A percentile compares a stretch with the other conserved stretches of the same genome.
Conservation (phyloP, 192 early-diverging fungal species). For the Entomortierella beljakovae region DNA sequence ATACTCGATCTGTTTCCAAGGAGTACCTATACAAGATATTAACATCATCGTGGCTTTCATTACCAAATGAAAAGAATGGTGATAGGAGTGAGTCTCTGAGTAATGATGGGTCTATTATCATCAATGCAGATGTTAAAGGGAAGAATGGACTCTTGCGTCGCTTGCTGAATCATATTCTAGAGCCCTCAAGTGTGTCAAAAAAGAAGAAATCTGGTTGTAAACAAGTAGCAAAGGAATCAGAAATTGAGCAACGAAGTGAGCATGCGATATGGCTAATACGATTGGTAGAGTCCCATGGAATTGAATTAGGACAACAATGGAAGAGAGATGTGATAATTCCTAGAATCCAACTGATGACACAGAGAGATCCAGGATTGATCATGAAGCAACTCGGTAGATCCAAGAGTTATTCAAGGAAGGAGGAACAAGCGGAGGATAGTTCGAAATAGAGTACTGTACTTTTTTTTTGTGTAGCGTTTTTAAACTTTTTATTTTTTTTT, state of each 20-base stretch:
- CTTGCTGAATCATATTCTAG: constrained; percentile 32
- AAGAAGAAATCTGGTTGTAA: background rate
- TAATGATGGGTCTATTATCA: background rate
- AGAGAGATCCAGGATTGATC: background rate
- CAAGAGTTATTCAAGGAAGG: background rate
- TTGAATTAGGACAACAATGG: constrained; percentile 33
- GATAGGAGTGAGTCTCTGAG: background rate
- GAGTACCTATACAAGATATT: constrained; percentile 24
- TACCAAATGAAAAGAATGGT: background rate
- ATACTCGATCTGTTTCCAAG: background rate
- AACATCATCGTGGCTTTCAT: constrained; percentile 24
- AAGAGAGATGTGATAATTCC: constrained; percentile 29
- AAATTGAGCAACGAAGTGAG: constrained; percentile 23
- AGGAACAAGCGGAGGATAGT: background rate
- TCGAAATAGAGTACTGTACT: no score
- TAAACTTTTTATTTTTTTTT: no score
- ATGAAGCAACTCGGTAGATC: constrained; percentile 6
- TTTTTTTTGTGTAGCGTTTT: no score
- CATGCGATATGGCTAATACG: constrained; percentile 39
- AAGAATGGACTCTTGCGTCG: constrained; percentile 40
- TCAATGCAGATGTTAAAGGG: constrained; percentile 30
- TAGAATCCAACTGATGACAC: constrained; percentile 21
- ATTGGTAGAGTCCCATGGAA: constrained; percentile 25
- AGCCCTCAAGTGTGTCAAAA: background rate
- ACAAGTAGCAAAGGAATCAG: background rate